A percentile compares a stretch with the other conserved stretches of the same genome.
phyloP scores from a whole-genome alignment of 257 asterid genomes.

The Salvia miltiorrhiza region DNA sequence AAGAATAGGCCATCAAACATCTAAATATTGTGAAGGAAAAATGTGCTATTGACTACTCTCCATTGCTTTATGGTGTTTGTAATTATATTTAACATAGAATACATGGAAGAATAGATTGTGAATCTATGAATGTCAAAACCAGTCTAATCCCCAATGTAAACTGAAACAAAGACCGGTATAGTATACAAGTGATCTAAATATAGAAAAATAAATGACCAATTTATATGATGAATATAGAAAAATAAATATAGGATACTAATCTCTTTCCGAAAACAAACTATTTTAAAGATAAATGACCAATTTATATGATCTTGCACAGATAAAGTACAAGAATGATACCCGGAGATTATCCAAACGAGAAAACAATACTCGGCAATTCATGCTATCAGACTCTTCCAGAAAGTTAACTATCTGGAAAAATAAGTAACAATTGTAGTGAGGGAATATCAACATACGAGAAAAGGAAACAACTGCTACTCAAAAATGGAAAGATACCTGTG shows the following conservation, averaged over 20 bases:
- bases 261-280: too few species aligned
- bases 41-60: too few species aligned
- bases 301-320: not conserved
- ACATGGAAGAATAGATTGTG: too few species aligned
- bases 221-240: too few species aligned
- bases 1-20: too few species aligned
- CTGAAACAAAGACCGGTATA: too few species aligned
- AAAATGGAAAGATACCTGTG: constrained; percentile 56
- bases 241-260: too few species aligned
- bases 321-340: constrained; percentile 44
- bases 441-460: not conserved
- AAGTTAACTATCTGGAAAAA: constrained; percentile 72
- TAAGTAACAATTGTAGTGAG: not conserved
- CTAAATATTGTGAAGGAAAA: too few species aligned
- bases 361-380: constrained; percentile 76
- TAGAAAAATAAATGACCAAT: not conserved
- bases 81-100: too few species aligned
- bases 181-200: not conserved
- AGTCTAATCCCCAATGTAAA: too few species aligned
- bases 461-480: not conserved
- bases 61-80: too few species aligned
- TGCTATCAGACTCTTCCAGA: constrained; percentile 68
- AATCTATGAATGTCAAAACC: too few species aligned
- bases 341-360: constrained; percentile 77
- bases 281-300: not conserved